Base-by-base conservation (phyloP, 2,329 filamentous ascomycete genomes). In the Arthrobotrys sphaeroides region DNA sequence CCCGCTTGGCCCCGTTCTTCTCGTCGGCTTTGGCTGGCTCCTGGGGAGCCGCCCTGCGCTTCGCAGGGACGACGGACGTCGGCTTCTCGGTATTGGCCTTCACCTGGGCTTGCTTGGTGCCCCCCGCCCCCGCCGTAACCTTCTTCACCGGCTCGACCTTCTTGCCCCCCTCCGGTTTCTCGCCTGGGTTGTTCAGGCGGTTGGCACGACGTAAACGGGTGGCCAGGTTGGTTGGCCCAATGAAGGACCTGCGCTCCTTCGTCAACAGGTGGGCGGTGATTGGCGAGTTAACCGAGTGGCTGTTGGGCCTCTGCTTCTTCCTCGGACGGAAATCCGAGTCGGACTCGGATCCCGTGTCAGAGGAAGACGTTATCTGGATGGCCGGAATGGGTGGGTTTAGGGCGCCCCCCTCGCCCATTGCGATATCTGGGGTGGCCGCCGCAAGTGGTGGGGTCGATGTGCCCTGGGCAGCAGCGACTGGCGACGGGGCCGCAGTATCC, bases 361-460 rank as follows among this genome's bases (percentile, higher is more conserved):
- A 66, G 9, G 45, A 40, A 40, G 36, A 40, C 10, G 12, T 12
- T 10, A 12, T 13, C n/a, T 40, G 36, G 12, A 40, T 40, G 16
- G 12, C 12, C 2, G 36, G 36, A 45, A 18, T 18, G 22, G 22
- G 45, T 55, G 20, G 45, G n/a, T n/a, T n/a, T n/a, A n/a, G n/a
- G 31, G 31, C 31, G 16, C 40, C 61, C 13, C 28, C 22, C 6
- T 53, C 22, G 5, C 42, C 40, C 31, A n/a, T 31, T 6, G 31
- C 42, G 7, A 55, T 33, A 18, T 66, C 61, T 22, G 61, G 61
- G 16, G 61, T 66, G n/a, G 42, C 60, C 13, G 43, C 31, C n/a
- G 60, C 60, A 5, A 64, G 18, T 40, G 60, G 60, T 18, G 60
- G 49, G 12, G 60, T 33, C 12, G 60, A 36, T 1, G 51, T 42